Evolutionary conservation across 345 rosid genomes (phyloP), one percentile per base, ranked within the genome.

Genomic region (Eucalyptus melliodora): DNA sequence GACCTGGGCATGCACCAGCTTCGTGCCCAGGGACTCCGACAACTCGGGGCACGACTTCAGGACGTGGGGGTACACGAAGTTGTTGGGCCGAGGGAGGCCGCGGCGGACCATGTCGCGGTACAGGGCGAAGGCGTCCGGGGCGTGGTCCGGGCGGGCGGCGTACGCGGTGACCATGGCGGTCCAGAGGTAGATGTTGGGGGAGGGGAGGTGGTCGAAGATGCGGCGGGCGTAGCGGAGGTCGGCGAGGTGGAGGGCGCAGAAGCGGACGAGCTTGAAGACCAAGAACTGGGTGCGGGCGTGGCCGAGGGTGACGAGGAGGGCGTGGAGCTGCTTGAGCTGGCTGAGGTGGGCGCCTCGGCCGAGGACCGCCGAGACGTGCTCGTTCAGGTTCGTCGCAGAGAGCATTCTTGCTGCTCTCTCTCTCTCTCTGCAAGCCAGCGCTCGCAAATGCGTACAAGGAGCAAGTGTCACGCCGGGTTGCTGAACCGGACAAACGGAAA

Each of bases 271-370:
- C 93, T 97, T 97, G 93, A 95, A 97, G 86, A 92, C 90, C 91
- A 93, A 92, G 94, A 97, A 94, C 21, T 93, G 94, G 53, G 96
- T 94, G 50, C 93, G 94, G 86, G 92, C 89, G 67, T 95, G 96
- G 86, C 97, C 98, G 42, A 92, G 91, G 37, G 93, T 88, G 40
- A 92, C 87, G 91, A 95, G 92, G 87, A 94, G 91, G 47, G 95
- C 94, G 89, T 96, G 98, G 86, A 96, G 95, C 92, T 96, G 98
- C 91, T 95, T 95, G 62, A 97, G 91, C 89, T 97, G 97, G 80
- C 89, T 93, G 59, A 96, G 91, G 90, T 93, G 93, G 85, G 59
- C 91, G 93, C 94, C 93, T 90, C 90, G 94, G 5, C 95, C 93
- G 16, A 97, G 92, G 80, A 59, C 88, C 86, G 90, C n/a, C 51